Evolutionary conservation across 768 basidiomycete genomes (phyloP), one percentile per base, ranked within the genome.

Genomic region (Tricholoma flavovirens): DNA sequence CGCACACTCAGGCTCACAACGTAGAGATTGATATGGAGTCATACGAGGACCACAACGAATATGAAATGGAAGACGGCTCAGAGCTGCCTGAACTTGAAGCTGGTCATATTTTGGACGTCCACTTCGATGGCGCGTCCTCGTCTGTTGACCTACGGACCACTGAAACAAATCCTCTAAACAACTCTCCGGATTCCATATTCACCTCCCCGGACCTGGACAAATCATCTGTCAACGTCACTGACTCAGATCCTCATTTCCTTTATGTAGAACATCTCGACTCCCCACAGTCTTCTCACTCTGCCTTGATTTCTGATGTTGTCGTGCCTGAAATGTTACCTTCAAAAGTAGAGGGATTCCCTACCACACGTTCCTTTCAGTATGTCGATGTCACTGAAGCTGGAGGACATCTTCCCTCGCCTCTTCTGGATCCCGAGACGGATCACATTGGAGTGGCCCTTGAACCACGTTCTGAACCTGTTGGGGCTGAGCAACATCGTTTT

Each of bases 11-110:
- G 32, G 29, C 29, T 26, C 15, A 46, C 29, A 73, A 76, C 49
- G 63, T 69, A 49, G 85, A 87, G 65, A 77, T 87, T 45, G 85
- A 87, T 56, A 87, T 87, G 85, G 83, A 83, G 54, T 72, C 77
- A 49, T 77, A 78, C 35, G 78, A 75, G 38, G 71, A 69, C 17
- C 64, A 69, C 17, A 71, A 75, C 60, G 85, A 86, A 67, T 86
- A 81, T 60, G 81, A 82, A 46, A 83, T 82, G 81, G 70, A 71
- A 9, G 78, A 81, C 49, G 78, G 75, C 56, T 68, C 63, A 22
- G 69, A 67, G 56, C 59, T 64, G 24, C 67, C 63, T 9, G 64
- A 63, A 24, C 57, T 62, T 15, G 67, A 62, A 42, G 51, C 60
- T 43, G 59, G 63, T 55, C 75, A 77, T 49, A 55, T 74, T 48